These are phyloP conservation scores for Emericellopsis atlantica DNA, from an alignment of 2,329 filamentous ascomycete genomes.

Conservation along the genomic window DNA sequence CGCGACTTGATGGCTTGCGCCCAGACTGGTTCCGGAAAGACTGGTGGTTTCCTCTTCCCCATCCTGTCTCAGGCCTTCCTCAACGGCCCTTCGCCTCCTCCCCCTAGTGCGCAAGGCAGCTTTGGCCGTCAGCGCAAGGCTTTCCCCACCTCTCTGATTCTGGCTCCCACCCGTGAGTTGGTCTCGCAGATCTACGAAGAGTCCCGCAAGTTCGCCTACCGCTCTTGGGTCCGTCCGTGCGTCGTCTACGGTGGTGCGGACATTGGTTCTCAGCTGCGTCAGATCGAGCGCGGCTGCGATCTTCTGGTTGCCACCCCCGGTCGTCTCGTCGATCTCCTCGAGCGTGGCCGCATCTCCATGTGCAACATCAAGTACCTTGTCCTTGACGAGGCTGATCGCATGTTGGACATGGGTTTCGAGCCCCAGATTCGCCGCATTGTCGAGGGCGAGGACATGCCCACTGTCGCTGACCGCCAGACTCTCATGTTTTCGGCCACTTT, in stretches of 20 bases:
- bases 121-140: constrained; percentile 95
- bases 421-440: constrained; percentile 98
- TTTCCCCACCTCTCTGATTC: constrained; percentile 88
- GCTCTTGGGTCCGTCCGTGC: constrained; percentile 96
- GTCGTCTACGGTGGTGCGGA: constrained; percentile 99
- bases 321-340: constrained; percentile 94
- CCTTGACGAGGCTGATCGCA: constrained; percentile 97
- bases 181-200: constrained; percentile 98
- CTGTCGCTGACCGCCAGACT: constrained; percentile 73
- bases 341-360: constrained; percentile 95
- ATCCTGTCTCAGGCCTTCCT: constrained; percentile 96
- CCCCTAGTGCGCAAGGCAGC: constrained; percentile 48
- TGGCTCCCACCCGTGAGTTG: constrained; percentile 94
- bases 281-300: constrained; percentile 96
- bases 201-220: constrained; percentile 94
- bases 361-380: constrained; percentile 99
- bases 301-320: constrained; percentile 93
- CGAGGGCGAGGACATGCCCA: constrained; percentile 95
- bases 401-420: constrained; percentile 99
- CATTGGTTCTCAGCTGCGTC: constrained; percentile 93
- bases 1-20: constrained; percentile 99
- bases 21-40: constrained; percentile 99
- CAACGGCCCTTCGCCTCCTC: constrained; percentile 65
- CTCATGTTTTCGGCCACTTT: constrained; percentile 99
- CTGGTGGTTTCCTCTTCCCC: constrained; percentile 97